Percentiles rank a stretch among this genome's conserved stretches.
Evolutionary conservation across 768 basidiomycete species (phyloP).

Genomic region (Gloeopeniophorella convolvens): DNA sequence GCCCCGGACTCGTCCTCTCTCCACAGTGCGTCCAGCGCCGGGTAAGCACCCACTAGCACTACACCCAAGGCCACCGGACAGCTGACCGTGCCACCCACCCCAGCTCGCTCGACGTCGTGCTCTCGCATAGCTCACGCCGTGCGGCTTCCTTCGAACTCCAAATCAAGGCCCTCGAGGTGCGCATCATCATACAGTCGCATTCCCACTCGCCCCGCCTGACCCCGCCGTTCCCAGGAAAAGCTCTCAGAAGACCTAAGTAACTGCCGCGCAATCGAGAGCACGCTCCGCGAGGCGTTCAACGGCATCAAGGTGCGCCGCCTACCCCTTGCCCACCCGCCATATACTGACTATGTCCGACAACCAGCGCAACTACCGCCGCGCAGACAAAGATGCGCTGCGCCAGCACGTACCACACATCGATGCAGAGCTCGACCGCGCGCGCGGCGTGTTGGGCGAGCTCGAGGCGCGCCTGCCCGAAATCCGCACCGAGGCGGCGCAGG

Average conservation of each 20-base stretch:
- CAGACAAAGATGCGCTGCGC: constrained; percentile 47
- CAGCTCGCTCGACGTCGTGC: neutral
- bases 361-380: constrained; percentile 54
- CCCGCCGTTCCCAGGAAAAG: constrained; percentile 48
- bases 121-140: constrained; percentile 4
- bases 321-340: neutral
- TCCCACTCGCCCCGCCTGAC: neutral
- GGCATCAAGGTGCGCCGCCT: constrained; percentile 47
- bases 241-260: constrained; percentile 68
- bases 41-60: neutral
- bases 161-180: constrained; percentile 14
- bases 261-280: constrained; percentile 65
- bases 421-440: constrained; percentile 53
- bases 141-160: constrained; percentile 8
- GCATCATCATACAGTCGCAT: neutral
- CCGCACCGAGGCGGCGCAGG: constrained; percentile 52
- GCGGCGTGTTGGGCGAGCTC: constrained; percentile 50
- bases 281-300: constrained; percentile 56
- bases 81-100: neutral
- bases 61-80: too few species aligned
- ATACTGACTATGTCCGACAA: too few species aligned
- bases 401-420: constrained; percentile 58
- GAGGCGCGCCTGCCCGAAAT: constrained; percentile 54
- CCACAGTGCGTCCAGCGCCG: neutral
- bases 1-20: neutral